Percentiles rank a stretch among this genome's conserved stretches.
Conservation (phyloP, 495 filamentous ascomycete species). For the Lasiosphaeria ovina region DNA sequence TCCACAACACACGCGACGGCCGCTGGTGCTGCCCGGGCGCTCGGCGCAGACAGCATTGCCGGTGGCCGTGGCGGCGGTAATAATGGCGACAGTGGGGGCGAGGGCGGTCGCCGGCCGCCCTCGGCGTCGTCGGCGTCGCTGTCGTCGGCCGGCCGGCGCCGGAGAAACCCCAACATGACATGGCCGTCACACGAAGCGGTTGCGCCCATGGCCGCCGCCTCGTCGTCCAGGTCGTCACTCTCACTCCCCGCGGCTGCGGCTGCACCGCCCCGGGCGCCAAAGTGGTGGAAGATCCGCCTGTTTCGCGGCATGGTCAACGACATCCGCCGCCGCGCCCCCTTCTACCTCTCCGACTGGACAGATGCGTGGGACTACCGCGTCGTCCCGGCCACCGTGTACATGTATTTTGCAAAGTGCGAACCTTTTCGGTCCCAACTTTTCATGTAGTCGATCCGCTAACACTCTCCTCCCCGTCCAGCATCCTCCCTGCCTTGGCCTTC, state of each 20-base stretch:
- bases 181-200: too few relatives aligned
- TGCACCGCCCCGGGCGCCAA: not conserved
- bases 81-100: too few relatives aligned
- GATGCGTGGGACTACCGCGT: conserved; percentile 87
- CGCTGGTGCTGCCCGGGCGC: not conserved
- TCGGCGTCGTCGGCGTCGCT: too few relatives aligned
- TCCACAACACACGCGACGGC: not conserved
- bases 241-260: not conserved
- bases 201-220: too few relatives aligned
- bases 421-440: not conserved
- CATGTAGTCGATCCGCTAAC: too few relatives aligned
- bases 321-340: conserved; percentile 67
- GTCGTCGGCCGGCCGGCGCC: too few relatives aligned
- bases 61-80: too few relatives aligned
- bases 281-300: conserved; percentile 61
- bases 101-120: too few relatives aligned
- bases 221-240: too few relatives aligned
- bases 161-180: too few relatives aligned
- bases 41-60: too few relatives aligned
- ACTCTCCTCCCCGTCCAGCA: conserved; percentile 43
- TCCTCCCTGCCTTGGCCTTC: conserved; percentile 78
- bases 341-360: conserved; percentile 73
- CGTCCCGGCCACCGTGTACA: conserved; percentile 77
- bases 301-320: conserved; percentile 74
- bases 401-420: conserved; percentile 85